Conservation (phyloP, 2,329 filamentous ascomycete species). For the Curvularia verruculosa region DNA sequence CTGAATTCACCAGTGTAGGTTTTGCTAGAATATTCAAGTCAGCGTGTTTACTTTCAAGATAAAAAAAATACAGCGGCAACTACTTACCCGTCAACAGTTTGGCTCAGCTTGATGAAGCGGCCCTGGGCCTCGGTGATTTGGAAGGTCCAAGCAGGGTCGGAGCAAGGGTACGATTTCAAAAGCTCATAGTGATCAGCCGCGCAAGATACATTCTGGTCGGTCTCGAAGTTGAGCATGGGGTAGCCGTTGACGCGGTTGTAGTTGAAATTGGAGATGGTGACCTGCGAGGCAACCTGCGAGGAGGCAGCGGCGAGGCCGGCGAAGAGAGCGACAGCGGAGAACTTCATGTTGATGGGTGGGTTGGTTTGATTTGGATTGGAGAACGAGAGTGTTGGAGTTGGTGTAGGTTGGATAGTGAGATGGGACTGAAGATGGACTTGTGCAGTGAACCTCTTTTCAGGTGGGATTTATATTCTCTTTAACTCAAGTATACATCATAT, state of each 20-base stretch:
- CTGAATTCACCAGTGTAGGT: neutral
- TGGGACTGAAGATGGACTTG: neutral
- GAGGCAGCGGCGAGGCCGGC: conserved; percentile 8
- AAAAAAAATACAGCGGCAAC: neutral
- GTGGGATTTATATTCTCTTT: neutral
- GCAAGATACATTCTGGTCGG: neutral
- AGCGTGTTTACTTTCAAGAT: neutral
- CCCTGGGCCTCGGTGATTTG: neutral
- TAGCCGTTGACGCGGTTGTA: conserved; percentile 3
- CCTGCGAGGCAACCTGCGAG: too few relatives aligned
- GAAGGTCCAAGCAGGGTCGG: neutral
- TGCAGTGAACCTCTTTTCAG: neutral
- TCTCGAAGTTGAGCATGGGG: neutral
- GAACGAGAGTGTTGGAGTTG: neutral
- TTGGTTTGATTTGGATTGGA: neutral
- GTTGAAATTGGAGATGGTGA: neutral
- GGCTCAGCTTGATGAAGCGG: neutral
- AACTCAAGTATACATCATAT: neutral
- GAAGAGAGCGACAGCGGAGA: neutral
- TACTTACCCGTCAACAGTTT: conserved; percentile 2
- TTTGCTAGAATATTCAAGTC: neutral
- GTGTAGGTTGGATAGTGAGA: neutral
- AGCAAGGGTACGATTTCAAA: neutral
- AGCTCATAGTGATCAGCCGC: neutral
- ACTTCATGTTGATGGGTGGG: conserved; percentile 1